A percentile compares a stretch with the other conserved stretches of the same genome.
These are phyloP conservation scores for Cymbomonas tetramitiformis DNA, from an alignment of 139 green algal genomes.

Conservation along the genomic window DNA sequence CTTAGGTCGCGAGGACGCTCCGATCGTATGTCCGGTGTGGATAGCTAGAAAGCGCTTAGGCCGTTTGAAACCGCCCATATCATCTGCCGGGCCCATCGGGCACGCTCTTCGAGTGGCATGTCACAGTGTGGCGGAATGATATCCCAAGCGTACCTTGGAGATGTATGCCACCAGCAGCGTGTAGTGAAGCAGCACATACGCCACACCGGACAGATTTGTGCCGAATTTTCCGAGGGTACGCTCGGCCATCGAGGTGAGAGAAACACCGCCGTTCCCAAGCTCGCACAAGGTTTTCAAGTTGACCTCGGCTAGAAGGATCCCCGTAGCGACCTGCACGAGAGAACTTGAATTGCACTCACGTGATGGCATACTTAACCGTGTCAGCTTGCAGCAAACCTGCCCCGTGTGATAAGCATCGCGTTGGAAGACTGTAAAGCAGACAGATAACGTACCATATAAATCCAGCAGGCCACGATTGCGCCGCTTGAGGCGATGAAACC, in stretches of 20 bases:
- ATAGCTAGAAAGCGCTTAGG: no score
- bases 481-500: slow-evolving; percentile 37
- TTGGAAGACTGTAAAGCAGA: no score
- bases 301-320: slow-evolving; percentile 17
- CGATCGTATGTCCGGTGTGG: no score
- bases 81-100: no score
- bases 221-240: slow-evolving; percentile 39
- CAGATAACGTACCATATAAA: slow-evolving; percentile 12
- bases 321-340: slow-evolving; percentile 21
- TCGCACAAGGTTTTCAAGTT: slow-evolving; percentile 18
- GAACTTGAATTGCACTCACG: not conserved
- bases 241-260: slow-evolving; percentile 25
- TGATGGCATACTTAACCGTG: not conserved
- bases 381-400: no score
- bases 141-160: slow-evolving; percentile 37
- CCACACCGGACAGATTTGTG: slow-evolving; percentile 4
- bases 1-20: no score
- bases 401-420: no score
- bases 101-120: not conserved
- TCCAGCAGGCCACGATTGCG: slow-evolving; percentile 28
- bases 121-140: slow-evolving; percentile 15
- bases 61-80: no score
- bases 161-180: slow-evolving; percentile 48
- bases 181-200: slow-evolving; percentile 62
- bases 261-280: slow-evolving; percentile 14